Percentiles rank a stretch among this genome's conserved stretches.
These are phyloP conservation scores for Nemania abortiva DNA, from an alignment of 2,329 filamentous ascomycete species.

Conservation along the genomic window DNA sequence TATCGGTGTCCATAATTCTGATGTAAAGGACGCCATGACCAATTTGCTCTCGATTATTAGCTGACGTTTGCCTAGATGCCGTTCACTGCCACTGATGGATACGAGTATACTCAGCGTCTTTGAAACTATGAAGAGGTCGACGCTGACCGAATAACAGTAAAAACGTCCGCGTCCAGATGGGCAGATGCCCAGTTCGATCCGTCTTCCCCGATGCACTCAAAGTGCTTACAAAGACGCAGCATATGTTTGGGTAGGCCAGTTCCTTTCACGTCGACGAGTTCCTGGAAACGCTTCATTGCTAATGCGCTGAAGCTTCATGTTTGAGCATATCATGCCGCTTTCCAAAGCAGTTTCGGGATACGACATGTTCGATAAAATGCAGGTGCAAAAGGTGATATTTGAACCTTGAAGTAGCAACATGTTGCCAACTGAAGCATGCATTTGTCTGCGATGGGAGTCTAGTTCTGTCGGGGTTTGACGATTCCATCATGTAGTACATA, in stretches of 20 bases:
- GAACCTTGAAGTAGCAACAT: conserved; percentile 55
- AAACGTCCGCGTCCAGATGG: conserved; percentile 80
- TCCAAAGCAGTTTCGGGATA: conserved; percentile 75
- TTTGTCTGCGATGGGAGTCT: conserved; percentile 43
- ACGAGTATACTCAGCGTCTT: conserved; percentile 56
- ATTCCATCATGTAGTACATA: conserved; percentile 89
- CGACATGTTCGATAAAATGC: conserved; percentile 77
- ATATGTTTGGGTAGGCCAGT: conserved; percentile 71
- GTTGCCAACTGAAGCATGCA: background rate
- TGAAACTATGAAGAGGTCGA: background rate
- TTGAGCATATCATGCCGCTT: conserved; percentile 79
- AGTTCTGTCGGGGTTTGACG: conserved; percentile 88
- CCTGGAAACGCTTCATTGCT: conserved; percentile 24
- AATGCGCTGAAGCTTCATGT: conserved; percentile 71
- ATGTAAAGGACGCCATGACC: conserved; percentile 61
- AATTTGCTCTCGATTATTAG: conserved; percentile 1
- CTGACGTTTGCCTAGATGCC: conserved; percentile 65
- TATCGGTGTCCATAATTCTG: conserved; percentile 80
- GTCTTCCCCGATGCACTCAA: conserved; percentile 75
- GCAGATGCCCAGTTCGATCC: conserved; percentile 78
- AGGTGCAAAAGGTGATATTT: conserved; percentile 80
- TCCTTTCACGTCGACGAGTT: background rate
- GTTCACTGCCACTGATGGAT: conserved; percentile 74
- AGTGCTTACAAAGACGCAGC: conserved; percentile 74
- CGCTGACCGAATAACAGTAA: conserved; percentile 63